Conservation (phyloP, 2,329 filamentous ascomycete species). For the Phaeoacremonium minimum region DNA sequence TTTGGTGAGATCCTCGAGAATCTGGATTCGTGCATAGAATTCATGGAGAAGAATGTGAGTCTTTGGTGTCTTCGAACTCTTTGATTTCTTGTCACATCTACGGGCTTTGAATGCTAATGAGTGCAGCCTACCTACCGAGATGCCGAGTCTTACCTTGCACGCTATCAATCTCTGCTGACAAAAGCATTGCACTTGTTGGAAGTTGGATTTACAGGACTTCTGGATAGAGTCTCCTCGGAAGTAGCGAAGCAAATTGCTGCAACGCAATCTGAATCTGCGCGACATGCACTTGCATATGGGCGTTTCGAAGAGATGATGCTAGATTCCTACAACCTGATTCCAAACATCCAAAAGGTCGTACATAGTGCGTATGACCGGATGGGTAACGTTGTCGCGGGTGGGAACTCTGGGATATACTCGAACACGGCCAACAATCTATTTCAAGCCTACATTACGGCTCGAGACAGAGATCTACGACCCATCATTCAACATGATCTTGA, state of each 20-base stretch:
- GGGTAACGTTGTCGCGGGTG: constrained; percentile 37
- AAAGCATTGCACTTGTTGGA: constrained; percentile 60
- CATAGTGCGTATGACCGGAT: constrained; percentile 47
- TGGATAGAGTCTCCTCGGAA: constrained; percentile 51
- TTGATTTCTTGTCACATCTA: not conserved
- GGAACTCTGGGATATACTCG: constrained; percentile 47
- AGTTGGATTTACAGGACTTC: constrained; percentile 47
- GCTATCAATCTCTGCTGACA: constrained; percentile 77
- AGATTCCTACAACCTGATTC: constrained; percentile 51
- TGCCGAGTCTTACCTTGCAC: constrained; percentile 79
- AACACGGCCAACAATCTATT: constrained; percentile 52
- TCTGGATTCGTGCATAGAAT: constrained; percentile 84
- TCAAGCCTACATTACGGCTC: constrained; percentile 44
- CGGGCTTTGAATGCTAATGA: constrained; percentile 8
- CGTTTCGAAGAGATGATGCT: constrained; percentile 55
- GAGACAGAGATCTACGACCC: constrained; percentile 49
- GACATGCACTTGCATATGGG: constrained; percentile 56
- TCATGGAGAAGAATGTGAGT: constrained; percentile 82
- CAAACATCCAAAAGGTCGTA: constrained; percentile 50
- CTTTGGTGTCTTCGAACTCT: not conserved
- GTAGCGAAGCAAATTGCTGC: constrained; percentile 48
- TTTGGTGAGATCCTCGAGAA: constrained; percentile 87
- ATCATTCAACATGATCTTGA: constrained; percentile 51
- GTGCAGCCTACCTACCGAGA: constrained; percentile 75
- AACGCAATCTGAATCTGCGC: constrained; percentile 54